phyloP scores from a whole-genome alignment of 768 basidiomycete species.

The Auricularia sp. region DNA sequence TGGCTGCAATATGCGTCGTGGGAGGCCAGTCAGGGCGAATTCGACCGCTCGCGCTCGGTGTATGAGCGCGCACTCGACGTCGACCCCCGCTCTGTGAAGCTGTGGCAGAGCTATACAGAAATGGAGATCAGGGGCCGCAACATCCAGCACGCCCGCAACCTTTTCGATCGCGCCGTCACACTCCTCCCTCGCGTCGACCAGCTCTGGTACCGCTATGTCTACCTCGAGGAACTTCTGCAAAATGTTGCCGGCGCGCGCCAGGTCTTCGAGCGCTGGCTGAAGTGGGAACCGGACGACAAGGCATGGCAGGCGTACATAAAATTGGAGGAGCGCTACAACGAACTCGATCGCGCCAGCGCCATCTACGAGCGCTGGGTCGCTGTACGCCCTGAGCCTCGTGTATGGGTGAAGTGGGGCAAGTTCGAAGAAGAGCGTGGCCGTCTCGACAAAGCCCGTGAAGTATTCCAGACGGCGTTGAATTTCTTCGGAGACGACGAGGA shows the following conservation, averaged over 20 bases:
- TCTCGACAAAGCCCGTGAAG: slow-evolving; percentile 67
- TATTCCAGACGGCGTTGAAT: slow-evolving; percentile 84
- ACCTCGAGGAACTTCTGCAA: slow-evolving; percentile 91
- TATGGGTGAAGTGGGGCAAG: slow-evolving; percentile 60
- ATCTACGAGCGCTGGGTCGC: slow-evolving; percentile 81
- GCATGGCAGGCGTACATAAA: slow-evolving; percentile 99
- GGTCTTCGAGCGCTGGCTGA: slow-evolving; percentile 99
- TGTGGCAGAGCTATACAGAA: slow-evolving; percentile 84
- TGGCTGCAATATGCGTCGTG: slow-evolving; percentile 43
- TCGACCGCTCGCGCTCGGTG: slow-evolving; percentile 85
- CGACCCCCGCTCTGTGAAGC: slow-evolving; percentile 76
- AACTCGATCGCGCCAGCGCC: slow-evolving; percentile 81
- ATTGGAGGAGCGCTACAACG: slow-evolving; percentile 87
- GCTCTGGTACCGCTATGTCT: slow-evolving; percentile 99
- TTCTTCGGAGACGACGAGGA: slow-evolving; percentile 85
- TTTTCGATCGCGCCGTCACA: slow-evolving; percentile 95
- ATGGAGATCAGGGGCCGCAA: slow-evolving; percentile 98
- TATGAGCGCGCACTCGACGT: slow-evolving; percentile 97
- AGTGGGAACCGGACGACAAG: slow-evolving; percentile 99
- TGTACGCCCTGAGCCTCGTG: slow-evolving; percentile 49
- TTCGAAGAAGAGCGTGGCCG: slow-evolving; percentile 53
- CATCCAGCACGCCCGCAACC: slow-evolving; percentile 91
- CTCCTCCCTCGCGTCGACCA: slow-evolving; percentile 93
- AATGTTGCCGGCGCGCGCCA: slow-evolving; percentile 95
- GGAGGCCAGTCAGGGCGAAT: slow-evolving; percentile 95